These are phyloP conservation scores for Penstemon newberryi DNA, from an alignment of 257 asterid species.

Conservation along the genomic window DNA sequence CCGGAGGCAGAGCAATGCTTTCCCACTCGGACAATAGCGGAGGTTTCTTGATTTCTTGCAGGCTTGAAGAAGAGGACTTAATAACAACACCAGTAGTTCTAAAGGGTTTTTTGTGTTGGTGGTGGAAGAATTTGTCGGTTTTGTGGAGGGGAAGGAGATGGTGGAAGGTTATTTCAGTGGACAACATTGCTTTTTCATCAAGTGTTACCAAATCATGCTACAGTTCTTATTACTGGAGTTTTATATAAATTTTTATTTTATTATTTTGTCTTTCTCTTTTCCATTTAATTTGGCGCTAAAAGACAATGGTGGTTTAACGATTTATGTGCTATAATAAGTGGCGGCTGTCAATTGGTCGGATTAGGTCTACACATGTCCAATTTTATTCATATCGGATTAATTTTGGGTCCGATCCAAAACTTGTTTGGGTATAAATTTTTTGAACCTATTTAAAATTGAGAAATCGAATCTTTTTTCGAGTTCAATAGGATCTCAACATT, in stretches of 20 bases:
- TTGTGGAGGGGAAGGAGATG: slow-evolving; percentile 32
- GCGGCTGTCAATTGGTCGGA: too few relatives aligned
- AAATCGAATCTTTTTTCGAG: too few relatives aligned
- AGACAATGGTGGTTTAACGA: slow-evolving; percentile 23
- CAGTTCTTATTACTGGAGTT: too few relatives aligned
- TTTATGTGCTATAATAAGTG: neutral
- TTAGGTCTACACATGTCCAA: too few relatives aligned
- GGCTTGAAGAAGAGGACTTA: slow-evolving; percentile 37
- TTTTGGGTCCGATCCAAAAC: too few relatives aligned
- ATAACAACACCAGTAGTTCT: neutral
- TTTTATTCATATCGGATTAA: too few relatives aligned
- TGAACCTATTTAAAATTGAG: too few relatives aligned
- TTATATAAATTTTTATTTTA: neutral
- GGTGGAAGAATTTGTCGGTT: slow-evolving; percentile 30
- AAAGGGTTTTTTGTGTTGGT: neutral
- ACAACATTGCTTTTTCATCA: slow-evolving; percentile 32
- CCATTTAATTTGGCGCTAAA: slow-evolving; percentile 41
- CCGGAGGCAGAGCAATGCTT: slow-evolving; percentile 51
- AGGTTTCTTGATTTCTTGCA: slow-evolving; percentile 31
- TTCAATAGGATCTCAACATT: too few relatives aligned
- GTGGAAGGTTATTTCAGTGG: slow-evolving; percentile 42
- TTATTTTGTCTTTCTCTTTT: slow-evolving; percentile 1
- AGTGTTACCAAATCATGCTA: too few relatives aligned
- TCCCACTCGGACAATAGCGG: slow-evolving; percentile 45
- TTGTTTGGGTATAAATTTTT: too few relatives aligned